Evolutionary conservation across 345 rosid genomes (phyloP), one percentile per base, ranked within the genome.

Genomic region (Sapria himalayana): DNA sequence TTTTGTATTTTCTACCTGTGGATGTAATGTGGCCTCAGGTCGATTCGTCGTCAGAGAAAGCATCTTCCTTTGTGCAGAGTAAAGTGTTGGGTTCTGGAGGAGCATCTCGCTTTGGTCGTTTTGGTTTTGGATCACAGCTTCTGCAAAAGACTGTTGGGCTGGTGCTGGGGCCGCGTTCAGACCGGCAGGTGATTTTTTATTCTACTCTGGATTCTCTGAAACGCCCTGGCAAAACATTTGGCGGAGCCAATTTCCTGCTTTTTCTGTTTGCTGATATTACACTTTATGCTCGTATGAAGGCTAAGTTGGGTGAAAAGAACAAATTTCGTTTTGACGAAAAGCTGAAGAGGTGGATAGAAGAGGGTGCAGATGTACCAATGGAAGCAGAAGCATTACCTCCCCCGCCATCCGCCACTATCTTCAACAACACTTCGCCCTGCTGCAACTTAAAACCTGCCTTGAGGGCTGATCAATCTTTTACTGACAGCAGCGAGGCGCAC

Each of bases 311-410:
- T 9, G 89, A 68, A 16, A 72, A 50, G 55, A 91, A 91, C 59
- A 77, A 75, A 52, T 91, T 91, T 52, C 76, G 84, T 36, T 91
- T 73, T 33, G 96, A 91, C 35, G 96, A 80, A 49, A 84, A 84
- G 43, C 85, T 75, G 17, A 91, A 84, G 72, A 75, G 85, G 73
- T 84, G 99, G 99, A 85, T 84, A 42, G 94, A 91, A 67, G 92
- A 69, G 69, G 99, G 99, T 41, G 99, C 56, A 33, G 89, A 72
- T 45, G 74, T 82, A 29, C 76, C 89, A 40, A 76, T 92, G 15
- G 89, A 80, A 56, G 92, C 77, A 63, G 54, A 86, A 29, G 73
- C 78, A 15, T 48, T 73, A 48, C 61, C 92, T 22, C 96, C 96
- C 44, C 99, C 99, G 52, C 99, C 99, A 25, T 76, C 76, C 9